A percentile compares a stretch with the other conserved stretches of the same genome.
Conservation (phyloP, 805 yeast species). For the Myxozyma sirexii region DNA sequence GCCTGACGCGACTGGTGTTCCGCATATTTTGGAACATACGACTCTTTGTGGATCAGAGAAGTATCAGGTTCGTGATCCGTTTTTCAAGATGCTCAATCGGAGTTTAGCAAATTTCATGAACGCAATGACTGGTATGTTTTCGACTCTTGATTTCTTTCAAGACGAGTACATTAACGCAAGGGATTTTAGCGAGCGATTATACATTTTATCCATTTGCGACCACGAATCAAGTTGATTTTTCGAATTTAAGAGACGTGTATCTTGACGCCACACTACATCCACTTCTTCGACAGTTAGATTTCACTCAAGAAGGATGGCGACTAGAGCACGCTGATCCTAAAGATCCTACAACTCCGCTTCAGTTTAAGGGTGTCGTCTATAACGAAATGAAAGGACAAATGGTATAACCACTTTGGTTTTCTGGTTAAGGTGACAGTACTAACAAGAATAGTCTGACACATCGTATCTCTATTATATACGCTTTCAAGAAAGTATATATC, state of each 20-base stretch:
- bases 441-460: slow-evolving; percentile 58
- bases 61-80: slow-evolving; percentile 95
- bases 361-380: slow-evolving; percentile 93
- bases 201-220: slow-evolving; percentile 97
- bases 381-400: slow-evolving; percentile 99
- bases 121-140: slow-evolving; percentile 71
- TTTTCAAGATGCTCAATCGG: slow-evolving; percentile 93
- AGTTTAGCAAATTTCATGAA: slow-evolving; percentile 97
- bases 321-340: slow-evolving; percentile 63
- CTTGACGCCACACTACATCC: slow-evolving; percentile 87
- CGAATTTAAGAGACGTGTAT: slow-evolving; percentile 83
- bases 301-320: slow-evolving; percentile 97
- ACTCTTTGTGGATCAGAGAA: slow-evolving; percentile 91
- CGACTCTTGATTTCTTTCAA: too few species aligned
- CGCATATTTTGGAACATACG: slow-evolving; percentile 95
- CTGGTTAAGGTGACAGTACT: not conserved
- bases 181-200: slow-evolving; percentile 73
- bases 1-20: slow-evolving; percentile 92
- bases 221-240: slow-evolving; percentile 78
- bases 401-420: slow-evolving; percentile 9
- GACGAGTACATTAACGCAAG: not conserved
- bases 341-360: slow-evolving; percentile 62
- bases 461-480: slow-evolving; percentile 82
- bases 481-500: slow-evolving; percentile 81
- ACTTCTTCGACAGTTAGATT: slow-evolving; percentile 73